Evolutionary conservation across 1,284 basidiomycete genomes (phyloP).

Genomic region (Coniferiporia sulphurascens): DNA sequence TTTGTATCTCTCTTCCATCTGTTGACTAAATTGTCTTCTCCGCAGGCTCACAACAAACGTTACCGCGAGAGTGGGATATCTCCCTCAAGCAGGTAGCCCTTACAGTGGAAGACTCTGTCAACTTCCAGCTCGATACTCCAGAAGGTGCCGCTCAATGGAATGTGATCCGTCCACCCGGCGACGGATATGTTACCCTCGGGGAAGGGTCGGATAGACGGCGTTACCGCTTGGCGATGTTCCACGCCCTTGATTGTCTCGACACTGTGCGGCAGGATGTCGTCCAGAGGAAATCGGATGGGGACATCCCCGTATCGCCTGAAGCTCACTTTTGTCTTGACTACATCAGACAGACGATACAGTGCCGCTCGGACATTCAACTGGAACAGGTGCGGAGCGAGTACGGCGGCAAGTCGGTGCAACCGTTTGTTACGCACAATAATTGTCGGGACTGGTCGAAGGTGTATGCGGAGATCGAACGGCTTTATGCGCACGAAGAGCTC

Average conservation of each 20-base stretch:
- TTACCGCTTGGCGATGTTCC: conserved; percentile 17
- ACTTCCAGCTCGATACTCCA: conserved; percentile 15
- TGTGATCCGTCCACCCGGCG: conserved; percentile 9
- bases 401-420: conserved; percentile 17
- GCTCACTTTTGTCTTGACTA: conserved; percentile 16
- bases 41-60: not conserved
- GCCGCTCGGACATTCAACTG: conserved; percentile 17
- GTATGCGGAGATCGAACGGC: conserved; percentile 13
- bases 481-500: not conserved
- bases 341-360: conserved; percentile 14
- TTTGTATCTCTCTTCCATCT: not conserved
- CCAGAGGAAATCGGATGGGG: conserved; percentile 11
- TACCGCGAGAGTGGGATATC: not conserved
- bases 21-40: not conserved
- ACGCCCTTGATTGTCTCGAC: conserved; percentile 16
- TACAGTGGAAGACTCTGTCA: conserved; percentile 18
- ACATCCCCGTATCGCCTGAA: conserved; percentile 6
- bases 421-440: conserved; percentile 17
- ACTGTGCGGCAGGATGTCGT: conserved; percentile 8
- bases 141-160: conserved; percentile 17
- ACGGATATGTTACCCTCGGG: conserved; percentile 14
- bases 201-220: conserved; percentile 1
- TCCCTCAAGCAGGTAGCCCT: conserved; percentile 10
- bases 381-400: conserved; percentile 19
- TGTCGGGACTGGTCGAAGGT: conserved; percentile 17